Percentiles rank a stretch among this genome's conserved stretches.
Evolutionary conservation across 768 basidiomycete genomes (phyloP).

Genomic region (Hygrocybe punicea): DNA sequence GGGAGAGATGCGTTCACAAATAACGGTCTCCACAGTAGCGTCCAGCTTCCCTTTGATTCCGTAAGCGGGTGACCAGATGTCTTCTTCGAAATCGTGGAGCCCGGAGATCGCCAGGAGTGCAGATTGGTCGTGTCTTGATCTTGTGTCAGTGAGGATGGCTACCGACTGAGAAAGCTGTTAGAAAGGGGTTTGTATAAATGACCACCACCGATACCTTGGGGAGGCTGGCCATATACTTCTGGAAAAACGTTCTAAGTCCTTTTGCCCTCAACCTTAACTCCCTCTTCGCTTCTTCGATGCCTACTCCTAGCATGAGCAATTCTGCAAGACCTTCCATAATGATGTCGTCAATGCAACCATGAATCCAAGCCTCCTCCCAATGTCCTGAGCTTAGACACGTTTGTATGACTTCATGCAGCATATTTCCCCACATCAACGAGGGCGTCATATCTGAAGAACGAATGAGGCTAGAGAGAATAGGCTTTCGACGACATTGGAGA

Average conservation of each 20-base stretch:
- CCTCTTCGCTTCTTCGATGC: conserved; percentile 58
- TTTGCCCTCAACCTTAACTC: conserved; percentile 61
- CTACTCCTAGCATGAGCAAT: conserved; percentile 57
- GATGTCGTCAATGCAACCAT: conserved; percentile 54
- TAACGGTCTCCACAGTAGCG: conserved; percentile 71
- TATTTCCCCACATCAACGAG: conserved; percentile 83
- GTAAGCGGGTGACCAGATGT: conserved; percentile 94
- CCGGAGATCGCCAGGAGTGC: conserved; percentile 69
- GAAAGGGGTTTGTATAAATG: neutral
- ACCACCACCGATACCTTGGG: conserved; percentile 53
- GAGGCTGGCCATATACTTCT: conserved; percentile 57
- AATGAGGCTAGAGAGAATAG: conserved; percentile 68
- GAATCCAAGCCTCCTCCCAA: conserved; percentile 66
- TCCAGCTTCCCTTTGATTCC: conserved; percentile 96
- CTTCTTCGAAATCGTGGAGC: conserved; percentile 89
- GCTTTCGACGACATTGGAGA: conserved; percentile 78
- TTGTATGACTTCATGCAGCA: conserved; percentile 91
- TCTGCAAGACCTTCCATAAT: conserved; percentile 54
- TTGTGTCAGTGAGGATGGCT: conserved; percentile 66
- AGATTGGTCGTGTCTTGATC: conserved; percentile 46
- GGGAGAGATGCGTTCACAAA: conserved; percentile 45
- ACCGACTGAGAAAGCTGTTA: conserved; percentile 42
- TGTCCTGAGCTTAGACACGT: conserved; percentile 56
- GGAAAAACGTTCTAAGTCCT: conserved; percentile 62
- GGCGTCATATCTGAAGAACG: conserved; percentile 57